A percentile compares a stretch with the other conserved stretches of the same genome.
Conservation (phyloP, 2,329 filamentous ascomycete species). For the Fusarium penzigii region DNA sequence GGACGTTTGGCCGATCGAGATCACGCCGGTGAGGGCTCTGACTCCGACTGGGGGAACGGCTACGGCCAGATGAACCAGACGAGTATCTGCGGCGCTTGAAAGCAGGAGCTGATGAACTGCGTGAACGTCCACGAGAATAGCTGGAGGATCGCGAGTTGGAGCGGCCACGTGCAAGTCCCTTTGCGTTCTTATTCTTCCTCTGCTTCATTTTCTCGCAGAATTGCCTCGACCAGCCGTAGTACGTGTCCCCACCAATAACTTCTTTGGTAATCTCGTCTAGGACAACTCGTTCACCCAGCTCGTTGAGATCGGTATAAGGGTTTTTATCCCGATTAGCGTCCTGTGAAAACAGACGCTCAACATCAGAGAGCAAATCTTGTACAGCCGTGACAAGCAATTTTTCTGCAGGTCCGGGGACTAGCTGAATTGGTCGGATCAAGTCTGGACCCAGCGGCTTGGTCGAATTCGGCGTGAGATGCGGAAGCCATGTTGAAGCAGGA, state of each 20-base stretch:
- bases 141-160: constrained; percentile 36
- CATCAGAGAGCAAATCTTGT: constrained; percentile 68
- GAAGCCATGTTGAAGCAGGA: constrained; percentile 79
- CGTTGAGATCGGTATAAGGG: constrained; percentile 65
- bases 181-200: constrained; percentile 39
- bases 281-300: constrained; percentile 69
- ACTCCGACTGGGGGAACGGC: constrained; percentile 28
- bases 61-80: constrained; percentile 22
- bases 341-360: constrained; percentile 66
- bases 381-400: constrained; percentile 66
- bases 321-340: constrained; percentile 50
- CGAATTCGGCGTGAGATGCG: constrained; percentile 75
- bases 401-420: constrained; percentile 68
- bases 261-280: constrained; percentile 68
- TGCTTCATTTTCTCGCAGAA: constrained; percentile 83
- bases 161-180: constrained; percentile 31
- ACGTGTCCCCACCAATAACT: constrained; percentile 67
- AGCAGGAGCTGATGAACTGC: constrained; percentile 33
- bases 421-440: constrained; percentile 70
- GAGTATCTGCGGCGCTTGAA: constrained; percentile 34
- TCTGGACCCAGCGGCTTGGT: constrained; percentile 71
- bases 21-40: constrained; percentile 34
- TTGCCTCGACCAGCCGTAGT: constrained; percentile 82
- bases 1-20: constrained; percentile 33
- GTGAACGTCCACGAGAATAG: constrained; percentile 31